A percentile compares a stretch with the other conserved stretches of the same genome.
phyloP scores from a whole-genome alignment of 1,284 basidiomycete species.

The Lignosus rhinocerotis region DNA sequence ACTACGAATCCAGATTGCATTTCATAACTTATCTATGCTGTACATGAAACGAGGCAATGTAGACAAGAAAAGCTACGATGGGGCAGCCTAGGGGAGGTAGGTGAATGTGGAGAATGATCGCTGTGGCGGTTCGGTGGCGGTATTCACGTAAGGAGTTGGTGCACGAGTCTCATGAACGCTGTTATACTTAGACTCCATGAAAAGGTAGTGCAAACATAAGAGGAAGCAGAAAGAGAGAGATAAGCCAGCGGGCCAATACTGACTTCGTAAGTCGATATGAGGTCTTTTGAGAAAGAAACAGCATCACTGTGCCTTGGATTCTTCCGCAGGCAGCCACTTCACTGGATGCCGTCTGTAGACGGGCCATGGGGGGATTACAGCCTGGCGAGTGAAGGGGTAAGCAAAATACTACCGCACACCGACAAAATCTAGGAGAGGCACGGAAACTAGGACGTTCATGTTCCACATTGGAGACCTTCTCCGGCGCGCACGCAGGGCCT shows the following conservation, averaged over 20 bases:
- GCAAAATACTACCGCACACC: neutral
- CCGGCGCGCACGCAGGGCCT: too few species aligned
- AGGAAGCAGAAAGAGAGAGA: too few species aligned
- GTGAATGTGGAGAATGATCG: neutral
- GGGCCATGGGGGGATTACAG: constrained; percentile 71
- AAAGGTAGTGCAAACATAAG: too few species aligned
- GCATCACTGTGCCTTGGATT: constrained; percentile 22
- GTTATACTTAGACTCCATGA: too few species aligned
- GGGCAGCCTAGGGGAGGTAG: neutral
- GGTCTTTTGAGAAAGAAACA: neutral
- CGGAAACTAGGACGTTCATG: too few species aligned
- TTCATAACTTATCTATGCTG: neutral
- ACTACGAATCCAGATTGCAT: neutral
- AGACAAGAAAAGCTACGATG: neutral
- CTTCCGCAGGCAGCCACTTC: constrained; percentile 54
- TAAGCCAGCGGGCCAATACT: neutral
- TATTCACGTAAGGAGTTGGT: too few species aligned
- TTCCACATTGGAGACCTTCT: too few species aligned
- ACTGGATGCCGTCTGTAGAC: constrained; percentile 65
- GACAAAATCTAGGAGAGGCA: too few species aligned
- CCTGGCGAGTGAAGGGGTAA: constrained; percentile 35
- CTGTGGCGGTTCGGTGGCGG: neutral
- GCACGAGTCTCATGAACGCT: too few species aligned
- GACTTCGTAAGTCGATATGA: neutral
- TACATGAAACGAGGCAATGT: neutral